A percentile compares a stretch with the other conserved stretches of the same genome.
Evolutionary conservation across 2,329 filamentous ascomycete species (phyloP).

Genomic region (Talaromyces albobiverticillius): DNA sequence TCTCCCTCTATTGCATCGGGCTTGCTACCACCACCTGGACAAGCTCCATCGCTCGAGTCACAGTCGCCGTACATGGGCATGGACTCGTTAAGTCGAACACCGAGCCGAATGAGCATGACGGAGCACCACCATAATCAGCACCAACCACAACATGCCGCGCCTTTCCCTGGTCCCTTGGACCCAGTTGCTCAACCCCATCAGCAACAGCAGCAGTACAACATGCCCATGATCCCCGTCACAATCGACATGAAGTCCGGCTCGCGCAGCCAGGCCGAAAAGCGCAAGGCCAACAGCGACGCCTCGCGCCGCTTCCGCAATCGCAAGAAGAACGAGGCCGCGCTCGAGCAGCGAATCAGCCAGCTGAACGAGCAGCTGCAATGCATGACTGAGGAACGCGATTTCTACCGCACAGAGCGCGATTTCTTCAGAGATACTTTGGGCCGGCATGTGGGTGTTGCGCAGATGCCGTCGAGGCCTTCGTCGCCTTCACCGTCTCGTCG

Average conservation of each 20-base stretch:
- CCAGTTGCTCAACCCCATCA: background rate
- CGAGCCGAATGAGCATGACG: slow-evolving; percentile 21
- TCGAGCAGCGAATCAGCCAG: slow-evolving; percentile 35
- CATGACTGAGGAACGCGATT: slow-evolving; percentile 34
- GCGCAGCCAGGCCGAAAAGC: slow-evolving; percentile 39
- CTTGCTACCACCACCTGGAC: slow-evolving; percentile 20
- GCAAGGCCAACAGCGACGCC: slow-evolving; percentile 42
- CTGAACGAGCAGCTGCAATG: slow-evolving; percentile 34
- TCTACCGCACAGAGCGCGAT: slow-evolving; percentile 39
- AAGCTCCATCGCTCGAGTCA: slow-evolving; percentile 15
- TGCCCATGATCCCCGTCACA: slow-evolving; percentile 34
- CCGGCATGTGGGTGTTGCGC: slow-evolving; percentile 24
- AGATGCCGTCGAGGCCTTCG: slow-evolving; percentile 29
- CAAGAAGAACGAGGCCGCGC: slow-evolving; percentile 39
- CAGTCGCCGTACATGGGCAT: slow-evolving; percentile 23
- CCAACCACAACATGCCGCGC: background rate
- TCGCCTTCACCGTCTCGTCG: slow-evolving; percentile 26
- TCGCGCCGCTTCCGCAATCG: slow-evolving; percentile 41
- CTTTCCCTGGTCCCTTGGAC: slow-evolving; percentile 14
- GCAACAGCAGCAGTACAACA: slow-evolving; percentile 12
- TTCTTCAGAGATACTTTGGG: slow-evolving; percentile 36
- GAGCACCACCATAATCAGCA: slow-evolving; percentile 21
- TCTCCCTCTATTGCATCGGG: slow-evolving; percentile 27
- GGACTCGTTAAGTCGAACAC: slow-evolving; percentile 26
- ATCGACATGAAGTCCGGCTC: slow-evolving; percentile 42